A percentile compares a stretch with the other conserved stretches of the same genome.
Evolutionary conservation across 202 grass and related monocot species (phyloP).

Genomic region (Brachypodium distachyon): DNA sequence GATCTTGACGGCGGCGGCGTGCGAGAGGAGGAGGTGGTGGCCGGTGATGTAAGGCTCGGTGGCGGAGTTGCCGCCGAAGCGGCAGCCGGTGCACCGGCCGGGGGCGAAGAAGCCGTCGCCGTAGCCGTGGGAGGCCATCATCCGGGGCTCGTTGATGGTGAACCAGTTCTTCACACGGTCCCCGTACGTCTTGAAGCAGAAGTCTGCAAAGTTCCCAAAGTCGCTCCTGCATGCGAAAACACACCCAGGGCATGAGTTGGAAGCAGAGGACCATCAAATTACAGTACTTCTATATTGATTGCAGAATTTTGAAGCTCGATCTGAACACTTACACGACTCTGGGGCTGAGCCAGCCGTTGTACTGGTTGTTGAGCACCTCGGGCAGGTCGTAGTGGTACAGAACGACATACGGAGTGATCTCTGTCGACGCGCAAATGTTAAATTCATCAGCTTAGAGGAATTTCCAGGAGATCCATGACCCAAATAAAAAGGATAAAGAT

Average conservation of each 20-base stretch:
- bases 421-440: conserved; percentile 17
- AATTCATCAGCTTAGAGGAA: background rate
- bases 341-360: conserved; percentile 64
- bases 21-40: conserved; percentile 62
- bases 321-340: conserved; percentile 54
- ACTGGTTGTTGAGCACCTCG: conserved; percentile 69
- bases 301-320: background rate
- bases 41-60: conserved; percentile 67
- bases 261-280: background rate
- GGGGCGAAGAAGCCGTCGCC: conserved; percentile 52
- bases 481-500: background rate
- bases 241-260: background rate
- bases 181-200: conserved; percentile 50
- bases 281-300: background rate
- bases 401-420: conserved; percentile 61
- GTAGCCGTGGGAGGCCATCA: conserved; percentile 55
- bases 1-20: conserved; percentile 54
- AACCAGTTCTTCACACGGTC: conserved; percentile 66
- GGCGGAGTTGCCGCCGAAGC: conserved; percentile 45
- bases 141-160: conserved; percentile 59
- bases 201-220: conserved; percentile 34
- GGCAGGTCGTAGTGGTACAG: conserved; percentile 89
- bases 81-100: conserved; percentile 50
- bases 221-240: background rate
- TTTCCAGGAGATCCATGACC: background rate